A percentile compares a stretch with the other conserved stretches of the same genome.
These are phyloP conservation scores for Fomitopsis schrenkii DNA, from an alignment of 1,284 basidiomycete species.

Conservation along the genomic window DNA sequence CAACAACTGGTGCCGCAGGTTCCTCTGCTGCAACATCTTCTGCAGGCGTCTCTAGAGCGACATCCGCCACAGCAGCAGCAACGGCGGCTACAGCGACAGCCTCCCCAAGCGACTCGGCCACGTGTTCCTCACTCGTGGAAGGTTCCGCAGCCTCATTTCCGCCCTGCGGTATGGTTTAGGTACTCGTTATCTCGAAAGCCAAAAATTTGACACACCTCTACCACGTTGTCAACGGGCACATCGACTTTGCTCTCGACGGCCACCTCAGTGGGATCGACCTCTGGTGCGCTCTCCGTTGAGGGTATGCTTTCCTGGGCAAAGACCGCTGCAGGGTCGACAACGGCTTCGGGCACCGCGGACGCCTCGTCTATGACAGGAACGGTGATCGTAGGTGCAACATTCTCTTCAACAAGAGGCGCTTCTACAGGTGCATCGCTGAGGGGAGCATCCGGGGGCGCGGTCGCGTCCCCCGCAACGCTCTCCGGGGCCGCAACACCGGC, in stretches of 20 bases:
- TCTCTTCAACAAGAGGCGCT: neutral
- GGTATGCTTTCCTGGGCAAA: neutral
- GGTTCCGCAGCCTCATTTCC: neutral
- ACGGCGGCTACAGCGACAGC: neutral
- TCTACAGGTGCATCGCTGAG: neutral
- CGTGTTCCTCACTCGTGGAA: neutral
- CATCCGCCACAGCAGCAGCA: neutral
- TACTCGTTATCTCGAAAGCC: neutral
- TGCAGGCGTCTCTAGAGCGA: neutral
- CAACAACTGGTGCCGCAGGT: neutral
- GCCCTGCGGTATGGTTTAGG: neutral
- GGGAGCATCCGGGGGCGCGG: neutral
- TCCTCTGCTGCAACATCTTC: constrained; percentile 3
- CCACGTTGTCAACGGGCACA: neutral
- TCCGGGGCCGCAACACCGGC: constrained; percentile 1
- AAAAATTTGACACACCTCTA: neutral
- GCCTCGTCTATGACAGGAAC: neutral
- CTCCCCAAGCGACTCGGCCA: neutral
- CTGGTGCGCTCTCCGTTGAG: neutral
- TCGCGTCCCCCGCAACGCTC: neutral
- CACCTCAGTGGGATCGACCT: neutral
- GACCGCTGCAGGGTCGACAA: neutral
- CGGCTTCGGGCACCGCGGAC: neutral
- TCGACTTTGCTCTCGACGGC: neutral
- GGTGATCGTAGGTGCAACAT: neutral